Base-by-base conservation (phyloP, 345 rosid genomes). In the Camelina neglecta region DNA sequence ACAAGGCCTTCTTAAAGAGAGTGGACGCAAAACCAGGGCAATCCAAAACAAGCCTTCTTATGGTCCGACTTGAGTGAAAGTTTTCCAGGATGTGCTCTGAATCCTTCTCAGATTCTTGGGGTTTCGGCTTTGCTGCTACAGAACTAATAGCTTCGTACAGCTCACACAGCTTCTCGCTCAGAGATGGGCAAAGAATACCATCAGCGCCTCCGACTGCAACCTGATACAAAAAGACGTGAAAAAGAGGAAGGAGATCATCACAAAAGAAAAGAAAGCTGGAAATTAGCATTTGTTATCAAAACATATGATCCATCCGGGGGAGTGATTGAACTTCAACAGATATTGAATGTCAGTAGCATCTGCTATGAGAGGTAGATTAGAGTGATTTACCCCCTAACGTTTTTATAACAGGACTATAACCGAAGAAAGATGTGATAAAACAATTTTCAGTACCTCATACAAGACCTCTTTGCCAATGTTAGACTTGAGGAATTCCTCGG, bases 31-130 rank as follows among this genome's bases (percentile, higher is more conserved):
- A 89, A 18, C 74, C 42, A 18, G 98, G 85, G 82, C 88, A 78
- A 24, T 88, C 89, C 71, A 94, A 57, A 65, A 92, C 71, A 58
- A 90, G 85, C 80, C 90, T 92, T 81, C 97, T 86, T 77, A 92
- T 85, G 38, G 88, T 86, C 54, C 97, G 85, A 75, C 89, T 90
- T 26, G 97, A 89, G 74, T 94, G 96, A 79, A 90, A 90, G 81
- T 87, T 85, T 79, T 90, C 96, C 18, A 92, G 86, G 76, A 88
- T 79, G 67, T 94, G 97, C 65, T 77, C 68, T 77, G 75, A 48
- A 47, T 20, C 49, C 53, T 77, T 59, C 68, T 59, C 73, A 21
- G 63, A 6, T 75, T 81, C 87, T 74, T 90, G 78, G 9, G 86
- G 81, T 83, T 92, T 86, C 3, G 90, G 72, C 60, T 77, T 72